These are phyloP conservation scores for Lentinula raphanica DNA, from an alignment of 768 basidiomycete species.

Conservation along the genomic window DNA sequence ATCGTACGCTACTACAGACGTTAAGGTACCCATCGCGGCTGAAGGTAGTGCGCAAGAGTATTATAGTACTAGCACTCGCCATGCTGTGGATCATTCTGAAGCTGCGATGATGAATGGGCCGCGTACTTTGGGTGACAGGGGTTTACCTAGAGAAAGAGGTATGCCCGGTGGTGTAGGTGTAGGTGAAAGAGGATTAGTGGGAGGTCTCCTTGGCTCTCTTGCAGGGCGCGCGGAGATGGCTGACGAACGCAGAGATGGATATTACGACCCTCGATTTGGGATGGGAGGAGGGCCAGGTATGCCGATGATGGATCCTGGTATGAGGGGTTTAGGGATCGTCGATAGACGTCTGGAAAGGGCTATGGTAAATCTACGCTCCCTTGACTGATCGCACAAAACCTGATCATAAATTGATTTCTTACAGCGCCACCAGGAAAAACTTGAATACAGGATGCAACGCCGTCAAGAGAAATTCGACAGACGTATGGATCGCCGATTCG, in stretches of 20 bases:
- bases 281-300: background rate
- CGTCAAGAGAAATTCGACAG: background rate
- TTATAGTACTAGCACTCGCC: too few relatives aligned
- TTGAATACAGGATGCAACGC: background rate
- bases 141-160: background rate
- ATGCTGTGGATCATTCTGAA: background rate
- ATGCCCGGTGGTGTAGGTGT: background rate
- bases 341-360: background rate
- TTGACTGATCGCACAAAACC: background rate
- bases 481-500: background rate
- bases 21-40: background rate
- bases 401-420: background rate
- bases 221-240: background rate
- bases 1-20: background rate
- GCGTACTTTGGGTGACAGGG: background rate
- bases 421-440: background rate
- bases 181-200: background rate
- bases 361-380: background rate
- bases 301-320: background rate
- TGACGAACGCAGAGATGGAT: background rate
- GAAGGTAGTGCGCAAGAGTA: background rate
- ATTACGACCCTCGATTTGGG: background rate
- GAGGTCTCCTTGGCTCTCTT: background rate
- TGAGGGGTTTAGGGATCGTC: background rate
- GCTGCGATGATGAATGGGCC: background rate